Evolutionary conservation across 805 yeast species (phyloP).

Genomic region (Cyberlindnera petersonii): DNA sequence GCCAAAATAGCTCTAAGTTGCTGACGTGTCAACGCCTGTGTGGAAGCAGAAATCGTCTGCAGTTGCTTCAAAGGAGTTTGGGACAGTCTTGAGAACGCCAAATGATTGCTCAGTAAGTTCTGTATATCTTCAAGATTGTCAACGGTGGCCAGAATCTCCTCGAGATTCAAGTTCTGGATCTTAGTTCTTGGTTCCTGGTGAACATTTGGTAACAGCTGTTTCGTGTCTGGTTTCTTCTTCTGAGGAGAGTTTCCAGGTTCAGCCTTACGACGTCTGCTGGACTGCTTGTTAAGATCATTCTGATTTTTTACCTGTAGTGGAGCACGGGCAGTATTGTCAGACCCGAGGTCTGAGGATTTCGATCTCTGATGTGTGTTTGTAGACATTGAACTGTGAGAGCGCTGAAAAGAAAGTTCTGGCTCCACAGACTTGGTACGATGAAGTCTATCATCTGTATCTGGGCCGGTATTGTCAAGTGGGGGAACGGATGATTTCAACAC

Average conservation of each 20-base stretch:
- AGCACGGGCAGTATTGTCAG: background rate
- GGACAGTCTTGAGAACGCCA: constrained; percentile 84
- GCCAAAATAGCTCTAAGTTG: constrained; percentile 44
- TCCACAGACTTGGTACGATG: constrained; percentile 16
- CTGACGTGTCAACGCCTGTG: constrained; percentile 41
- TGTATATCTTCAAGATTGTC: constrained; percentile 48
- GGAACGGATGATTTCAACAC: constrained; percentile 9
- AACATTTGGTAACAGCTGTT: constrained; percentile 10
- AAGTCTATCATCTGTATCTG: background rate
- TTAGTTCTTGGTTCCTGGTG: constrained; percentile 25
- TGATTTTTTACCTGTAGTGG: constrained; percentile 18
- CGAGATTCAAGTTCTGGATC: constrained; percentile 29
- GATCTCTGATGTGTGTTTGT: constrained; percentile 12
- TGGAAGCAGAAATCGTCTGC: constrained; percentile 54
- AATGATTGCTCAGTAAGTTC: constrained; percentile 71
- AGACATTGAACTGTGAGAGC: background rate
- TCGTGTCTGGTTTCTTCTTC: constrained; percentile 25
- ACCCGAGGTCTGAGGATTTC: constrained; percentile 8
- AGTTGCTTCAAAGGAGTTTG: constrained; percentile 82
- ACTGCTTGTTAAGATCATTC: constrained; percentile 19
- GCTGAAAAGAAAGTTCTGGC: constrained; percentile 4
- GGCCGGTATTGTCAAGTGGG: background rate
- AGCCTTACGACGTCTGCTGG: constrained; percentile 29
- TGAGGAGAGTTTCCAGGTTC: constrained; percentile 30
- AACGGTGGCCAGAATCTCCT: constrained; percentile 30